Percentiles rank a stretch among this genome's conserved stretches.
Conservation (phyloP, 768 basidiomycete species). For the Tubosaeta brunneosetosa region DNA sequence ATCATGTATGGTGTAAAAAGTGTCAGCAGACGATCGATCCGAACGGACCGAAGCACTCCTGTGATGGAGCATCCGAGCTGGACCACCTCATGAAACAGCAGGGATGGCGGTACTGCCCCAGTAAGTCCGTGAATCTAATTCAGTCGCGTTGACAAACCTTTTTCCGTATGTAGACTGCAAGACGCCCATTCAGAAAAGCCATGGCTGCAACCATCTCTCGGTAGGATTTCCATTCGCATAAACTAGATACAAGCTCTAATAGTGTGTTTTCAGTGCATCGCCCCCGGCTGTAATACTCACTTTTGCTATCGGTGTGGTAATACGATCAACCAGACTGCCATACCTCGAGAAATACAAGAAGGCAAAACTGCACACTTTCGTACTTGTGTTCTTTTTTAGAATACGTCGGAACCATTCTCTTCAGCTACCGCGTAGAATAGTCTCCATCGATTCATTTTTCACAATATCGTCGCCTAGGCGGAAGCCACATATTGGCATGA, state of each 20-base stretch:
- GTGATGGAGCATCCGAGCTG: constrained; percentile 54
- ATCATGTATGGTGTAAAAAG: constrained; percentile 54
- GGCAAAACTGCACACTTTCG: constrained; percentile 33
- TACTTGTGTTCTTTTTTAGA: constrained; percentile 25
- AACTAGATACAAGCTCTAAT: not conserved
- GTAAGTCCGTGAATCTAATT: constrained; percentile 24
- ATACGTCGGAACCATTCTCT: not conserved
- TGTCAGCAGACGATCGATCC: constrained; percentile 43
- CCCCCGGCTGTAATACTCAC: constrained; percentile 55
- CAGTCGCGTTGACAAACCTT: not conserved
- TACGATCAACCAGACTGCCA: constrained; percentile 39
- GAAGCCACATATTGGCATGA: not conserved
- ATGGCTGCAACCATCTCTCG: constrained; percentile 58
- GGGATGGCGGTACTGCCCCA: constrained; percentile 65
- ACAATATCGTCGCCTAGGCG: too few relatives aligned
- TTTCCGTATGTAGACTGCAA: constrained; percentile 33
- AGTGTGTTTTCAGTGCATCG: constrained; percentile 38
- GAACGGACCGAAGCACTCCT: constrained; percentile 45
- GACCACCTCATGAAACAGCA: constrained; percentile 44
- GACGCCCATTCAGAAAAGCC: constrained; percentile 47
- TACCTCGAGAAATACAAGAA: constrained; percentile 28
- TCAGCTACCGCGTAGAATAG: not conserved
- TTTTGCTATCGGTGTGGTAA: constrained; percentile 51
- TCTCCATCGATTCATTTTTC: not conserved
- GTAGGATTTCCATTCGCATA: constrained; percentile 30